phyloP scores from a whole-genome alignment of 1,284 basidiomycete species.

The Neotropicomus parvogracilis region DNA sequence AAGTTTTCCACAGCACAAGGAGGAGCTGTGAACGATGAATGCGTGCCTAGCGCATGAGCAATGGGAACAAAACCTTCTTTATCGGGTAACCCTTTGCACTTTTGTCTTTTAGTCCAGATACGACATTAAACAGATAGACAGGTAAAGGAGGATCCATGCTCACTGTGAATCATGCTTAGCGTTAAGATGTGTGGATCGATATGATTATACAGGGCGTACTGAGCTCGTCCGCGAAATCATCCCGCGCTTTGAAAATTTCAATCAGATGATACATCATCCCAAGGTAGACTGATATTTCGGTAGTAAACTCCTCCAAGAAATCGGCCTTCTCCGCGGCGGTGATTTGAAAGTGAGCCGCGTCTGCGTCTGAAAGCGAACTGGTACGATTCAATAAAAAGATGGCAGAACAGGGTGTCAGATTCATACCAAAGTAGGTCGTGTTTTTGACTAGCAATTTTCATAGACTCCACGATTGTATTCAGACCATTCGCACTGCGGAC shows the following conservation, averaged over 20 bases:
- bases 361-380: constrained; percentile 70
- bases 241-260: constrained; percentile 87
- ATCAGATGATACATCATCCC: constrained; percentile 93
- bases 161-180: constrained; percentile 55
- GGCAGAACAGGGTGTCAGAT: background rate
- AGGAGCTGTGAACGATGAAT: constrained; percentile 58
- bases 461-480: constrained; percentile 78
- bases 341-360: constrained; percentile 66
- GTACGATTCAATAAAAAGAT: constrained; percentile 7
- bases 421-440: constrained; percentile 79
- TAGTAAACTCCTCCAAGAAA: constrained; percentile 82
- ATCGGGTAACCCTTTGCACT: constrained; percentile 94
- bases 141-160: constrained; percentile 92
- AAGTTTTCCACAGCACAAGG: constrained; percentile 94
- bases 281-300: constrained; percentile 87
- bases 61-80: constrained; percentile 69
- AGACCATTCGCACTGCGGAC: constrained; percentile 85
- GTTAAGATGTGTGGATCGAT: constrained; percentile 8
- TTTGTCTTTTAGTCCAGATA: constrained; percentile 89
- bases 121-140: constrained; percentile 86
- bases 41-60: background rate
- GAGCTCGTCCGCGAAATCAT: constrained; percentile 91
- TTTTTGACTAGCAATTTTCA: constrained; percentile 87
- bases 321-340: constrained; percentile 69
- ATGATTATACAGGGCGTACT: constrained; percentile 56